phyloP scores from a whole-genome alignment of 1,284 basidiomycete species.

The Trametes versicolor region DNA sequence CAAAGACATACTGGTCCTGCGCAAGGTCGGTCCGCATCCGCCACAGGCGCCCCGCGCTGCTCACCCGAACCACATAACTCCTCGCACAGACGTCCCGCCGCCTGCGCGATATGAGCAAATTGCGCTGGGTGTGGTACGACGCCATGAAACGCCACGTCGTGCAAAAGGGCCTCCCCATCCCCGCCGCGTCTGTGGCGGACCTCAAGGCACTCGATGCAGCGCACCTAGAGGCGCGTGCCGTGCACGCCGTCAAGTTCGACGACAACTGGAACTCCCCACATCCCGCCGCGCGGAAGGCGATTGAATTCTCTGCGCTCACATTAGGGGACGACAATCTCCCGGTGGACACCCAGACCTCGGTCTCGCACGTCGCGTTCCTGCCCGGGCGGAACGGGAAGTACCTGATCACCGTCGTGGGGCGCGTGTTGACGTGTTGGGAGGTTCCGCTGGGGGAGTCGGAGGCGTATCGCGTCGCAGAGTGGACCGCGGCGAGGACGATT shows the following conservation, averaged over 20 bases:
- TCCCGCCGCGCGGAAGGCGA: conserved; percentile 38
- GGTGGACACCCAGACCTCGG: conserved; percentile 31
- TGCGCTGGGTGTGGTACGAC: conserved; percentile 51
- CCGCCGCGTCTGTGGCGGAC: conserved; percentile 41
- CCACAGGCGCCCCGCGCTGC: conserved; percentile 15
- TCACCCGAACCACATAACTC: conserved; percentile 4
- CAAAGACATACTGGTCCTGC: conserved; percentile 46
- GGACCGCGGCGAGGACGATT: conserved; percentile 33
- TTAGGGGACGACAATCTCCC: conserved; percentile 29
- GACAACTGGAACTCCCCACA: conserved; percentile 48
- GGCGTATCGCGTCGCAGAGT: conserved; percentile 47
- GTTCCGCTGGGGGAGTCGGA: conserved; percentile 47
- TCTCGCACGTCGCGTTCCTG: conserved; percentile 47
- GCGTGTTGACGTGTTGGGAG: conserved; percentile 48
- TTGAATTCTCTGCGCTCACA: conserved; percentile 41
- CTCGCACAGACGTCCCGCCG: conserved; percentile 45
- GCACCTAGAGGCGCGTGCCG: conserved; percentile 48
- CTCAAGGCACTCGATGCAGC: conserved; percentile 44
- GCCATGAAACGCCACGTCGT: conserved; percentile 48
- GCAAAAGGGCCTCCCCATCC: conserved; percentile 46
- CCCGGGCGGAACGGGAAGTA: conserved; percentile 46
- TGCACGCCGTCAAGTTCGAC: conserved; percentile 49
- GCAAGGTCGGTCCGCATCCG: conserved; percentile 42
- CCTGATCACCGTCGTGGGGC: conserved; percentile 43
- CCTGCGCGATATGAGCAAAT: conserved; percentile 44